Evolutionary conservation across 208 protist genomes (phyloP).

Genomic region (Leptomonas pyrrhocoris): DNA sequence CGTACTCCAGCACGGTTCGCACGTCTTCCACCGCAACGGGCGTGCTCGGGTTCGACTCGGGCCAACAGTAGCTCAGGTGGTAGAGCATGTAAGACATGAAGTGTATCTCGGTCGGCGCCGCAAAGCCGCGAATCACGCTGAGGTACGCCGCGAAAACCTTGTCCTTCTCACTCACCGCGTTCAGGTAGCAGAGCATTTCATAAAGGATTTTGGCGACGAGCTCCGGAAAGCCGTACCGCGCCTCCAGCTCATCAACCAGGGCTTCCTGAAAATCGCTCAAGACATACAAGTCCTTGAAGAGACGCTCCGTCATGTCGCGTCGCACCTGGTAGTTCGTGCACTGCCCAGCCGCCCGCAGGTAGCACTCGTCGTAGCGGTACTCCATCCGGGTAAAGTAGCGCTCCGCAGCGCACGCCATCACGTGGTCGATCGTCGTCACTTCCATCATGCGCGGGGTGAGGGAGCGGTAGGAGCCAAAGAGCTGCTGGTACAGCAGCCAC

Average conservation of each 20-base stretch:
- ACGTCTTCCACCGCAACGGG: conserved; percentile 66
- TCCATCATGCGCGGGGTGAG: conserved; percentile 85
- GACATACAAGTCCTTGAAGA: conserved; percentile 81
- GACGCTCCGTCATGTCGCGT: conserved; percentile 67
- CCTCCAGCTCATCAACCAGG: conserved; percentile 85
- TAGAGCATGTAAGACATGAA: conserved; percentile 82
- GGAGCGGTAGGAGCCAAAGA: conserved; percentile 81
- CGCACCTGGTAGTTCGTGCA: conserved; percentile 75
- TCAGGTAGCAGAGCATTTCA: conserved; percentile 90
- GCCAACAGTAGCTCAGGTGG: conserved; percentile 87
- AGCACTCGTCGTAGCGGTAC: conserved; percentile 74
- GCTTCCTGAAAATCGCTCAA: conserved; percentile 89
- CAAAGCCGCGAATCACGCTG: conserved; percentile 81
- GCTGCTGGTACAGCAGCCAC: conserved; percentile 80
- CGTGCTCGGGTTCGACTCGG: conserved; percentile 66
- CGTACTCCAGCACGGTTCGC: conserved; percentile 72
- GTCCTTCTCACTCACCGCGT: conserved; percentile 61
- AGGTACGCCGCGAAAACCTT: conserved; percentile 72
- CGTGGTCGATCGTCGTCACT: conserved; percentile 80
- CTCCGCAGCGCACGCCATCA: conserved; percentile 76
- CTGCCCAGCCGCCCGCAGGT: conserved; percentile 58
- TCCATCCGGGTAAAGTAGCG: conserved; percentile 80
- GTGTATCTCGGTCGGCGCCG: conserved; percentile 83
- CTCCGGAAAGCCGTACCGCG: conserved; percentile 83
- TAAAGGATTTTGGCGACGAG: conserved; percentile 89